These are phyloP conservation scores for Ajuga chamaepitys DNA, from an alignment of 257 asterid genomes.

Conservation along the genomic window DNA sequence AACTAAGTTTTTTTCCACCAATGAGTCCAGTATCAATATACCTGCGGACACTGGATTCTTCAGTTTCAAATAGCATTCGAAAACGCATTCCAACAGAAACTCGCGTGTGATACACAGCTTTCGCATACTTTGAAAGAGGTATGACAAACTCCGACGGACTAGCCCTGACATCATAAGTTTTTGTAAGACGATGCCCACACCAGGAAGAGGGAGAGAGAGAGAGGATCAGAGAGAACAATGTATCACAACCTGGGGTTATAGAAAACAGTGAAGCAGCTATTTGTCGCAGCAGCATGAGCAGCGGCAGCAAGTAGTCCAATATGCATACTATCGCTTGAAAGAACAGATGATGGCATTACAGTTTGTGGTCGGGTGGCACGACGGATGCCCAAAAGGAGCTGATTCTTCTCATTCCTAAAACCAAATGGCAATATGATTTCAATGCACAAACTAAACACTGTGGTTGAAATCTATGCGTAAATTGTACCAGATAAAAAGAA, in stretches of 20 bases:
- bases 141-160: constrained; percentile 95
- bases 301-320: constrained; percentile 98
- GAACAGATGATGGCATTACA: constrained; percentile 97
- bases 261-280: constrained; percentile 93
- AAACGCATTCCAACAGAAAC: constrained; percentile 98
- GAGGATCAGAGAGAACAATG: neutral
- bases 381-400: constrained; percentile 90
- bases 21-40: constrained; percentile 11
- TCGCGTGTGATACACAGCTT: constrained; percentile 90
- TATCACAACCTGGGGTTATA: constrained; percentile 69
- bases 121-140: constrained; percentile 79
- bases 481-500: constrained; percentile 56
- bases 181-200: constrained; percentile 5
- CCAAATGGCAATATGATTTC: neutral
- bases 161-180: constrained; percentile 52
- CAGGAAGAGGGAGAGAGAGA: neutral
- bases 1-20: neutral
- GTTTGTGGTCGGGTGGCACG: constrained; percentile 93
- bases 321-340: constrained; percentile 98
- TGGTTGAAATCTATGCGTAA: neutral
- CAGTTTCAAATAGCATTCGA: constrained; percentile 95
- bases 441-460: neutral
- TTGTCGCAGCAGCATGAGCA: constrained; percentile 98
- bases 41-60: constrained; percentile 99
- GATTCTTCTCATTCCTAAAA: constrained; percentile 86